Base-by-base conservation (phyloP, 768 basidiomycete genomes). In the Rossbeevera mucosa region DNA sequence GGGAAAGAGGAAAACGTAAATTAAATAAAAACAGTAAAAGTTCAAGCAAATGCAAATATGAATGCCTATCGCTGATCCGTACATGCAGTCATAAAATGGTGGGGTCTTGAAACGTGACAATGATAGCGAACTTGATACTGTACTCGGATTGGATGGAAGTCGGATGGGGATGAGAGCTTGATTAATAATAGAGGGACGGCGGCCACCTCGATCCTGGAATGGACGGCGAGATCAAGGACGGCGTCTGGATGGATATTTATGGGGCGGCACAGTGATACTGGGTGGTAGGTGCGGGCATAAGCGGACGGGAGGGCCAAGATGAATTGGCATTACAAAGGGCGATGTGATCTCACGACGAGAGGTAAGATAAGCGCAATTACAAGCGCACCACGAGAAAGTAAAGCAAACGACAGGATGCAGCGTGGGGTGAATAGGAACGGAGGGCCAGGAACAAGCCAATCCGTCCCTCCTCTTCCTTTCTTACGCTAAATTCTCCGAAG, bases 401-500 rank as follows among this genome's bases (percentile, higher is more conserved):
- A 18, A 38, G 18, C n/a, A 18, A 18, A 38, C 4, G 45, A 25
- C 22, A 16, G 30, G 5, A 28, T 28, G 25, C 38, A 28, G 28
- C 12, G n/a, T 5, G 36, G n/a, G 33, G 30, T 31, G 14, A 31
- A 14, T 7, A 16, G 22, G n/a, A 18, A 7, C 28, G 20, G 26
- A 18, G 24, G 8, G 42, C 7, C 30, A 24, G 12, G 20, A 9
- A 42, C 40, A 9, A 22, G 2, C 25, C 40, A n/a, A n/a, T n/a
- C 18, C 12, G 3, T 5, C 28, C 16, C 28, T 18, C 45, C n/a
- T 9, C 2, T 1, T 9, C 0, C 8, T 24, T 12, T 21, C 16
- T 59, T 48, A 61, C 30, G 20, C 38, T 12, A 18, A 38, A 9
- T 47, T 7, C 30, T 43, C 44, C n/a, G 22, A 43, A 21, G 4